These are phyloP conservation scores for Penicillium diatomitis DNA, from an alignment of 495 filamentous ascomycete species.

Conservation along the genomic window DNA sequence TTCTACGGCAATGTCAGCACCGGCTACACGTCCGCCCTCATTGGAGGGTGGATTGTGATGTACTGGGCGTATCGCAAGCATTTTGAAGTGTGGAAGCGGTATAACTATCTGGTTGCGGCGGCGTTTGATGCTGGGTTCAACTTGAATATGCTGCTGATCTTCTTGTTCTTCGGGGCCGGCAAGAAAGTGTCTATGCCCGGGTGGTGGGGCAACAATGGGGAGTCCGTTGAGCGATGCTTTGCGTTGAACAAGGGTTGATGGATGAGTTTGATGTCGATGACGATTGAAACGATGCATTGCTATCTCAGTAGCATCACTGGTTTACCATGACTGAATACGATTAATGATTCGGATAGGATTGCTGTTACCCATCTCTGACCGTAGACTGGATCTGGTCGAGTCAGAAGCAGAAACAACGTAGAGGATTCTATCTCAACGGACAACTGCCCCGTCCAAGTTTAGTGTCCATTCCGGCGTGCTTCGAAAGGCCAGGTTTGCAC, in stretches of 20 bases:
- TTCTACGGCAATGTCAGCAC: slow-evolving; percentile 39
- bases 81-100: slow-evolving; percentile 47
- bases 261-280: too few relatives aligned
- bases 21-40: slow-evolving; percentile 45
- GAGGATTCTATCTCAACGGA: too few relatives aligned
- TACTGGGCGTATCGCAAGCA: slow-evolving; percentile 41
- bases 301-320: too few relatives aligned
- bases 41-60: slow-evolving; percentile 50
- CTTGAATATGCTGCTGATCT: slow-evolving; percentile 46
- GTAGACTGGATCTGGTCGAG: too few relatives aligned
- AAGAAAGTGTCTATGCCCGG: slow-evolving; percentile 45
- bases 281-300: too few relatives aligned
- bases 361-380: too few relatives aligned
- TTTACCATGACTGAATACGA: too few relatives aligned
- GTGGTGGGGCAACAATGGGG: slow-evolving; percentile 47
- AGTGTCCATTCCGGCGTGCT: too few relatives aligned
- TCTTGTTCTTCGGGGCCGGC: slow-evolving; percentile 44
- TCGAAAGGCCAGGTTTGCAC: too few relatives aligned
- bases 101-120: slow-evolving; percentile 47
- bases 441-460: too few relatives aligned
- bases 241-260: slow-evolving; percentile 10
- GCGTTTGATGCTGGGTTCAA: slow-evolving; percentile 52
- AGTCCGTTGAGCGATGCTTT: slow-evolving; percentile 29
- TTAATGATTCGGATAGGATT: too few relatives aligned
- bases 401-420: too few relatives aligned